Evolutionary conservation across 345 rosid species (phyloP), one percentile per base, ranked within the genome.

Genomic region (Populus simonii): DNA sequence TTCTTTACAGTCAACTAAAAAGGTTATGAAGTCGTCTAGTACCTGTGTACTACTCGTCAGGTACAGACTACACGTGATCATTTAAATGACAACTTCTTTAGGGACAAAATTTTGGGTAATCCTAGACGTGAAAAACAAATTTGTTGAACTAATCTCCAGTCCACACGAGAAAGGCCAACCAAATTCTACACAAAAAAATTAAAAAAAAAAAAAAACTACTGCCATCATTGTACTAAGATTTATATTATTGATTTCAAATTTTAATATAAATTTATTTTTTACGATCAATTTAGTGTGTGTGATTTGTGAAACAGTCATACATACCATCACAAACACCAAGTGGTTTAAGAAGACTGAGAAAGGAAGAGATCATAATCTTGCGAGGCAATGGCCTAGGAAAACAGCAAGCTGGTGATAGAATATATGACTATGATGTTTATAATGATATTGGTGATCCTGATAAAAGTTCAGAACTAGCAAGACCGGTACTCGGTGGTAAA

Each of bases 361-460:
- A 86, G 49, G 86, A 86, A 45, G 98, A 94, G 82, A 87, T 92
- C n/a, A 76, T 33, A 61, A 62, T 51, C 10, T 47, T 90, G 76
- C 74, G 90, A 80, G 97, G 97, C 13, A 79, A 89, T 66, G 95
- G 97, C 2, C 43, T 78, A 55, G 97, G 97, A 27, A 89, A 89
- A 75, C 89, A 93, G 18, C 71, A 83, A 79, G 20, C 27, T 8
- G 76, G 36, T 0, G 98, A 94, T 35, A 86, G 97, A 23, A 78
- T 94, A 12, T 93, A 93, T 1, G 98, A 93, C 31, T 94, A 92
- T 8, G 97, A 93, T 73, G 90, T 90, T 10, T 92, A 93, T 83
- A 90, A 93, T 49, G 98, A 93, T 62, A 67, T 94, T 10, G 97
- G 97, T 0, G 77, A 87, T 7, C 98, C 98, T 3, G 97, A 93